Evolutionary conservation across 148 eudicot species (phyloP), one percentile per base, ranked within the genome.

Genomic region (Vaccinium darrowii): DNA sequence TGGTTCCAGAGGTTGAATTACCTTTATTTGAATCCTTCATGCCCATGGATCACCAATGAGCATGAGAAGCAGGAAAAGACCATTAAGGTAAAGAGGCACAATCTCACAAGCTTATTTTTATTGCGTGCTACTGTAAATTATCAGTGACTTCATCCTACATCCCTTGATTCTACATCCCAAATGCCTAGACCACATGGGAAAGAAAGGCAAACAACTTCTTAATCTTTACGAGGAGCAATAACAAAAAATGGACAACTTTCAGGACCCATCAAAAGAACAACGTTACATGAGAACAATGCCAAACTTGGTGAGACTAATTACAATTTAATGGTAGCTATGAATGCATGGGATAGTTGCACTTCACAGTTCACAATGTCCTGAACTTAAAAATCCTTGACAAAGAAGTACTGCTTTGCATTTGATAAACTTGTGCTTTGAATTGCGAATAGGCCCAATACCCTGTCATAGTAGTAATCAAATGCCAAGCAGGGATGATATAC

Each of bases 1-100:
- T 84, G 86, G 78, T 79, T 88, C 76, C 90, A 86, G 23, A 60
- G 71, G 78, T 84, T 80, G 86, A 82, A 85, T 73, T 57, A 73
- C 25, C 91, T 81, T 80, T 83, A 18, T 49, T 69, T 67, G 74
- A 87, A 83, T 87, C 93, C 98, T 95, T 79, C 87, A 12, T 73
- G 72, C 81, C 83, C 72, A 88, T 33, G 52, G 47, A 79, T 52
- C 27, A 51, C 65, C 76, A 58, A 65, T 75, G 51, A 72, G 81
- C 76, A 85, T 83, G 60, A 76, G 84, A 76, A 82, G 33, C 16
- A 74, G 33, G 14, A 27, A 65, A 84, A 69, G 39, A 13, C 43
- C 74, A 69, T 13, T 30, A 69, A 69, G 14, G 18, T 5, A 69
- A 69, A 27, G 74, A 16, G 11, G 36, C 5, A 36, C 5, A 5